phyloP scores from a whole-genome alignment of 495 filamentous ascomycete species.

The Immersiella caudata region DNA sequence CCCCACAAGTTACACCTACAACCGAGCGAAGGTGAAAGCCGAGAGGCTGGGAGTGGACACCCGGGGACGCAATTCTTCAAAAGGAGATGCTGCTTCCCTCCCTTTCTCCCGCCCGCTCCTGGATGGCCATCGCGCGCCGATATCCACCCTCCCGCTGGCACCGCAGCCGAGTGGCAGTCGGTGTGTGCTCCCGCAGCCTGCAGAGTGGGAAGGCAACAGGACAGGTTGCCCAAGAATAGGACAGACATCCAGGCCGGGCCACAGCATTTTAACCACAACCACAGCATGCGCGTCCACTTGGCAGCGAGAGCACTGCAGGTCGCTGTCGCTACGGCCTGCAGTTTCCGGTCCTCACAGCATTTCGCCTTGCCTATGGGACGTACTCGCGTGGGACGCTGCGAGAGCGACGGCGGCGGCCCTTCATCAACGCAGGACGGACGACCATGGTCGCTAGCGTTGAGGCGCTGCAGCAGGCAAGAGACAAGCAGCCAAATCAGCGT shows the following conservation, averaged over 20 bases:
- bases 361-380: not conserved
- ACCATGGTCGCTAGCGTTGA: constrained; percentile 9
- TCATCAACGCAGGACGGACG: not conserved
- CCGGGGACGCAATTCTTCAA: not conserved
- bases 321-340: constrained; percentile 9
- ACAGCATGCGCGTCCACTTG: not conserved
- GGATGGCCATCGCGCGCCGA: not conserved
- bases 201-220: not conserved
- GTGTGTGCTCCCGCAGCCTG: constrained; percentile 2
- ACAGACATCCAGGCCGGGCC: not conserved
- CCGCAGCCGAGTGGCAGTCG: constrained; percentile 8
- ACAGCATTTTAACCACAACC: not conserved
- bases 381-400: constrained; percentile 10
- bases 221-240: constrained; percentile 2
- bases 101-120: not conserved
- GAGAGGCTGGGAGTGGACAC: not conserved
- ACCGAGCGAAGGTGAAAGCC: not conserved
- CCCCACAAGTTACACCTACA: not conserved
- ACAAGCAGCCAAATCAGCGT: constrained; percentile 26
- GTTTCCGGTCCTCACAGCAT: constrained; percentile 15
- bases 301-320: constrained; percentile 11
- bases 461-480: constrained; percentile 17
- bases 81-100: not conserved
- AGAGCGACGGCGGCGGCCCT: constrained; percentile 1
- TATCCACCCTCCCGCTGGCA: not conserved